A percentile compares a stretch with the other conserved stretches of the same genome.
These are phyloP conservation scores for Cladophialophora yegresii DNA, from an alignment of 2,329 filamentous ascomycete genomes.

Conservation along the genomic window DNA sequence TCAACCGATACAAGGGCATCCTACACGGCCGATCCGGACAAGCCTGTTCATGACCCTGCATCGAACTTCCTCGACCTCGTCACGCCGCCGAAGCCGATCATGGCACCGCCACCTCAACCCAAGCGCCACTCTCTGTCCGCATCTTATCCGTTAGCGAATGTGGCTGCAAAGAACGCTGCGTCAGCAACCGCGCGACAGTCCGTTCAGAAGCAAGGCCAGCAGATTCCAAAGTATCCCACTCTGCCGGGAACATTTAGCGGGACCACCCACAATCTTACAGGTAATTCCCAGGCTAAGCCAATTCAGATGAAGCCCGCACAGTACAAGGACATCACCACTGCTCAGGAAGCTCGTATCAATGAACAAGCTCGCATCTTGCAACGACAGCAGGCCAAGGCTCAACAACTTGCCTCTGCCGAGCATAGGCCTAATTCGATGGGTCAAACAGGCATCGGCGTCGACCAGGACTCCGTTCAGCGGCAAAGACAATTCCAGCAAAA, in stretches of 20 bases:
- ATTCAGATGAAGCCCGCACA: conserved; percentile 30
- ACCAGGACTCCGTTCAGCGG: conserved; percentile 33
- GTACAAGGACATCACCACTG: conserved; percentile 31
- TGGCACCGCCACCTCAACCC: conserved; percentile 37
- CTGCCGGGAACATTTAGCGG: conserved; percentile 28
- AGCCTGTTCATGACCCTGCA: conserved; percentile 50
- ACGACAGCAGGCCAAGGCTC: conserved; percentile 33
- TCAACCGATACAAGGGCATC: conserved; percentile 90
- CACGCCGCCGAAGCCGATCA: conserved; percentile 38
- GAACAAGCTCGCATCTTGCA: conserved; percentile 37
- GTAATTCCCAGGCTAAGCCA: conserved; percentile 22
- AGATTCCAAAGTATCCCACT: conserved; percentile 5
- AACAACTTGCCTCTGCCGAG: conserved; percentile 27
- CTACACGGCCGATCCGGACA: conserved; percentile 76
- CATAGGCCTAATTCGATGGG: conserved; percentile 6
- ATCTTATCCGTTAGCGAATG: conserved; percentile 30
- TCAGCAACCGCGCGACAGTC: conserved; percentile 28
- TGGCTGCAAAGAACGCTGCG: conserved; percentile 31
- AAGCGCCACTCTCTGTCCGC: conserved; percentile 35
- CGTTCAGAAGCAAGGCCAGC: neutral
- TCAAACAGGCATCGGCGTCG: conserved; percentile 31
- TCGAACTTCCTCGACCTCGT: conserved; percentile 55
- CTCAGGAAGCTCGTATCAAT: conserved; percentile 35
- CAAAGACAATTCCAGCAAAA: conserved; percentile 36
- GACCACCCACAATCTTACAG: conserved; percentile 31